Evolutionary conservation across 176 grass and related monocot species (phyloP), one percentile per base, ranked within the genome.

Genomic region (Carex cristatella): DNA sequence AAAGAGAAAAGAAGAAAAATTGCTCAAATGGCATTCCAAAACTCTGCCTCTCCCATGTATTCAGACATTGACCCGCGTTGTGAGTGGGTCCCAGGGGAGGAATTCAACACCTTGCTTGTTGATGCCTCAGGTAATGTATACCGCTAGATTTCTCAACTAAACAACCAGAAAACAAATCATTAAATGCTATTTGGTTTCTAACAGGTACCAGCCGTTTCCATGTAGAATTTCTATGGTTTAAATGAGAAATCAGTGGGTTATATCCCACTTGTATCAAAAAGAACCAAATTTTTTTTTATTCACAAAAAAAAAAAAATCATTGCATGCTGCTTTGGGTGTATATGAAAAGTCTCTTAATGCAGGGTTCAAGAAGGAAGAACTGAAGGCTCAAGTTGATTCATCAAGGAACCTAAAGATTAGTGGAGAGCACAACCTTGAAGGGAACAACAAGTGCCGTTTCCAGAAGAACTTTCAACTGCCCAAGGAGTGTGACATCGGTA

Each of bases 311-410:
- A 30, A 2, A 15, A 33, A 15, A 72, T 72, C 69, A 72, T 79
- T 79, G 30, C 53, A 33, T 57, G 10, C 4, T 75, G 23, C 5
- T 57, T 78, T 56, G 6, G 31, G 48, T 58, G 14, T 4, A 35
- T 28, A 79, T 79, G 53, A 57, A 35, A 28, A 56, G 18, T 79
- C 6, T 79, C 74, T 35, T 79, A 33, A 10, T 79, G 86, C 69
- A 97, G 92, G 88, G 64, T 97, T 94, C 88, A 71, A 61, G 83
- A 94, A 87, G 85, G 90, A 94, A 27, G 76, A 94, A 16, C 66
- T 97, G 78, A 97, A 91, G 77, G 87, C 92, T n/a, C 70, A 81
- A 80, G 86, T 92, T 58, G 87, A 91, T 64, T 71, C 27, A 19
- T 69, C 60, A 33, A 85, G 81, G n/a, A 68, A 67, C 60, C 79